Percentiles rank a stretch among this genome's conserved stretches.
phyloP scores from a whole-genome alignment of 306 rosid species.

The Cercis canadensis region DNA sequence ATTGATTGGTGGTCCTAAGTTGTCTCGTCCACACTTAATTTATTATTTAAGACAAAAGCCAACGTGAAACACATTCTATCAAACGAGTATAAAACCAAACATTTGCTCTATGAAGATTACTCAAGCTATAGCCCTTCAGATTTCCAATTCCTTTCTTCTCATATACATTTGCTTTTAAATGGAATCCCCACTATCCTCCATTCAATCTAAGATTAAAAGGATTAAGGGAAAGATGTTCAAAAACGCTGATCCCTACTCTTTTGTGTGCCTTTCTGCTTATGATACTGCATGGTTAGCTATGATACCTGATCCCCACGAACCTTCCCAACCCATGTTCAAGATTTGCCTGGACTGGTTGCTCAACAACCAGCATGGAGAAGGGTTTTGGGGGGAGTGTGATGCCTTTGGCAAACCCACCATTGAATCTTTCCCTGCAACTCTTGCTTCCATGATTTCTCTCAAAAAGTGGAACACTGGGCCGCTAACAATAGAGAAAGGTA shows the following conservation, averaged over 20 bases:
- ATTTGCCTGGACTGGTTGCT: conserved; percentile 50
- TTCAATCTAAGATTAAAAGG: conserved; percentile 21
- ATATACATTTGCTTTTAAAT: not conserved
- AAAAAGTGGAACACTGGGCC: conserved; percentile 42
- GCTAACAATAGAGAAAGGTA: conserved; percentile 33
- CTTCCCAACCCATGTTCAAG: conserved; percentile 50
- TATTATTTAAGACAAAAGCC: too few relatives aligned
- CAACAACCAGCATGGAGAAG: conserved; percentile 45
- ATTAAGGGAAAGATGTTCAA: conserved; percentile 40
- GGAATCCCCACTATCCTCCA: conserved; percentile 32
- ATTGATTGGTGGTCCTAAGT: too few relatives aligned
- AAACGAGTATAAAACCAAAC: not conserved
- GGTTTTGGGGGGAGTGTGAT: conserved; percentile 55
- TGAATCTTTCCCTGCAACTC: conserved; percentile 44
- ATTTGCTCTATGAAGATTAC: not conserved
- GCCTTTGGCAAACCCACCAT: conserved; percentile 40
- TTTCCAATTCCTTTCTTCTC: not conserved
- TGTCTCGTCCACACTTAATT: too few relatives aligned
- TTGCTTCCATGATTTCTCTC: conserved; percentile 52
- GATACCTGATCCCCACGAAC: conserved; percentile 39
- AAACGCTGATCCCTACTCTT: conserved; percentile 33
- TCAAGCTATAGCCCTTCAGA: not conserved
- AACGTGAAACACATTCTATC: too few relatives aligned
- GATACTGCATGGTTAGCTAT: conserved; percentile 66
- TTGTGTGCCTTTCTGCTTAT: conserved; percentile 49